Base-by-base conservation (phyloP, 768 basidiomycete species). In the Jaapia argillacea region DNA sequence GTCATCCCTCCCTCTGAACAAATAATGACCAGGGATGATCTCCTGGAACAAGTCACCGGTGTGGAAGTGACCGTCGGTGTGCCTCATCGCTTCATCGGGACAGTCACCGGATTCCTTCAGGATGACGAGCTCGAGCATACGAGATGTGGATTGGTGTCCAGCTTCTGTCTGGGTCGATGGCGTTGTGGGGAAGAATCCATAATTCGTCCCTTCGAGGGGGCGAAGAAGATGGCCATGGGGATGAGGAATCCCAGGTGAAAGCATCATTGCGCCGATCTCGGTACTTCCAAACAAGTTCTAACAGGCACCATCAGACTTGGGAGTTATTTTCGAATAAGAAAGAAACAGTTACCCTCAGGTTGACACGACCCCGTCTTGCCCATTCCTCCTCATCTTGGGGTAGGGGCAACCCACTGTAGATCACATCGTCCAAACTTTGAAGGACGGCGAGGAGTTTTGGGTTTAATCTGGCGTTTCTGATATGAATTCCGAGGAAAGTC, bases 251-350 rank as follows among this genome's bases (percentile, higher is more conserved):
- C 77, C 79, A 36, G 66, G 52, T 10, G 82, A 80, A 22, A 77
- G 57, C 42, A 89, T 64, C 70, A 82, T 82, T 1, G 74, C 79
- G 33, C 83, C 84, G 47, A 81, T 74, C 66, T 89, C 86, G 1
- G 86, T 89, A 58, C 76, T 85, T 14, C 86, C 86, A 55, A 87
- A 88, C 14, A 85, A 66, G 57, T 86, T 88, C 79, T 84, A 54
- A 28, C 46, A 16, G 28, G 28, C 28, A 40, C 47, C 26, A 23
- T 24, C 4, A 63, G 48, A 65, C 50, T 46, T 51, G 38, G 28
- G 51, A 42, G 27, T 42, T 20, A 27, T 41, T 12, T 40, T 22
- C 51, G 45, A 41, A 24, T 42, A 46, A 46, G 42, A 51, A 51
- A 54, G n/a, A 20, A 25, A 1, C 22, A 60, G 74, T 54, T 59